Conservation (phyloP, 192 early-diverging fungal species). For the Jimgerdemannia flammicorona region DNA sequence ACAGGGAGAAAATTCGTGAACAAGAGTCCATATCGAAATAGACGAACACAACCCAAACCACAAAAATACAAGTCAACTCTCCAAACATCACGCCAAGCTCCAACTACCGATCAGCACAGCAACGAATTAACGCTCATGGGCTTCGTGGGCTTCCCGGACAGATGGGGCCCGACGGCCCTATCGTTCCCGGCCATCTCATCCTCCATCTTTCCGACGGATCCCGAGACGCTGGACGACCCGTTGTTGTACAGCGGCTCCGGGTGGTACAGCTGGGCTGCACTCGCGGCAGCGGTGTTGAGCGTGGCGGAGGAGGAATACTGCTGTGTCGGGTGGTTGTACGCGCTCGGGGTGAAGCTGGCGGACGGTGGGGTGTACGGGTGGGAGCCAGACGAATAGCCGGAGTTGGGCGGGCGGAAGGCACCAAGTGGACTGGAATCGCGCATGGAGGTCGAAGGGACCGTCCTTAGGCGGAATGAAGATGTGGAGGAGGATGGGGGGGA, state of each 20-base stretch:
- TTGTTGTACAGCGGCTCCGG: background rate
- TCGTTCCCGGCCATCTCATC: background rate
- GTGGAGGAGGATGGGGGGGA: background rate
- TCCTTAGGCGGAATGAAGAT: conserved; percentile 11
- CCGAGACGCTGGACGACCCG: background rate
- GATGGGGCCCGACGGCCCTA: background rate
- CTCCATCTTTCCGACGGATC: background rate
- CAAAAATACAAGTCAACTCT: too few relatives aligned
- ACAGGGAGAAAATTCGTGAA: background rate
- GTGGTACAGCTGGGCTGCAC: background rate
- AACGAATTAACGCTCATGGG: conserved; percentile 2
- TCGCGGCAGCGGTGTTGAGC: conserved; percentile 26
- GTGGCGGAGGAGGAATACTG: conserved; percentile 30
- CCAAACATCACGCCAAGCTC: too few relatives aligned
- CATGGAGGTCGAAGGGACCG: background rate
- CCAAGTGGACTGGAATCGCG: conserved; percentile 1
- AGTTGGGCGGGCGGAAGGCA: background rate
- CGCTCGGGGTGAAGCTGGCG: conserved; percentile 4
- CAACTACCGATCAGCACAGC: background rate
- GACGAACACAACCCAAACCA: too few relatives aligned
- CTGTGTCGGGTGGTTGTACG: conserved; percentile 22
- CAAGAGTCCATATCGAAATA: too few relatives aligned
- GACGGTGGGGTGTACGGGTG: conserved; percentile 3
- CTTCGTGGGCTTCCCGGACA: background rate
- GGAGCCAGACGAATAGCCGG: conserved; percentile 5